Evolutionary conservation across 129 eudicot genomes (phyloP).

Genomic region (Lonicera japonica): DNA sequence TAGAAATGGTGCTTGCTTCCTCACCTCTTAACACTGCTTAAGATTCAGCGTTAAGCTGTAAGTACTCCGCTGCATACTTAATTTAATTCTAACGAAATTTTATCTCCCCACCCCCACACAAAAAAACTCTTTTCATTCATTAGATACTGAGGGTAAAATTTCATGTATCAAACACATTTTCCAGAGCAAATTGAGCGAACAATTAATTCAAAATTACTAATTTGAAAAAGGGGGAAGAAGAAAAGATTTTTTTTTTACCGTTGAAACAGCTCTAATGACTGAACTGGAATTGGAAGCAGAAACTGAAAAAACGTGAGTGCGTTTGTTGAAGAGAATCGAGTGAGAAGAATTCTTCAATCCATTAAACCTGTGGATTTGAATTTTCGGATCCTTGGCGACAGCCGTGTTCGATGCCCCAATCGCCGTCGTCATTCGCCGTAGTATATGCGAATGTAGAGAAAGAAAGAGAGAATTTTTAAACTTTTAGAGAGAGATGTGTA

Average conservation of each 20-base stretch:
- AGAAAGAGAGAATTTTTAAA: neutral
- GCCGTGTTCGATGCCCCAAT: slow-evolving; percentile 46
- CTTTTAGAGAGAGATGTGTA: too few species aligned
- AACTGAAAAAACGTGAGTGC: slow-evolving; percentile 16
- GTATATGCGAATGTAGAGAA: neutral
- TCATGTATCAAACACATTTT: too few species aligned
- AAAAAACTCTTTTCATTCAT: too few species aligned
- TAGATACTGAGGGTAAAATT: too few species aligned
- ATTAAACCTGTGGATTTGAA: slow-evolving; percentile 30
- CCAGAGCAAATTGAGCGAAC: neutral
- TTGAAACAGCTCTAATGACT: slow-evolving; percentile 62
- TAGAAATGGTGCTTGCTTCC: too few species aligned
- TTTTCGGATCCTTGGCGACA: slow-evolving; percentile 31
- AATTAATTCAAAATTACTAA: neutral
- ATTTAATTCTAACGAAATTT: too few species aligned
- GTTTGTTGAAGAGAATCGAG: slow-evolving; percentile 35
- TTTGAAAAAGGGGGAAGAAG: neutral
- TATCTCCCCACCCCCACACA: too few species aligned
- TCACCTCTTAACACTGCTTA: too few species aligned
- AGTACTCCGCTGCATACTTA: too few species aligned
- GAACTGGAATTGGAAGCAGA: slow-evolving; percentile 26
- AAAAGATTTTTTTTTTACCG: slow-evolving; percentile 29
- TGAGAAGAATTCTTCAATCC: slow-evolving; percentile 45
- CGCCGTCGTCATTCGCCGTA: slow-evolving; percentile 58
- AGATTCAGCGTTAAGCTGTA: too few species aligned